Conservation (phyloP, 331 rosid species). For the Saraca asoca region DNA sequence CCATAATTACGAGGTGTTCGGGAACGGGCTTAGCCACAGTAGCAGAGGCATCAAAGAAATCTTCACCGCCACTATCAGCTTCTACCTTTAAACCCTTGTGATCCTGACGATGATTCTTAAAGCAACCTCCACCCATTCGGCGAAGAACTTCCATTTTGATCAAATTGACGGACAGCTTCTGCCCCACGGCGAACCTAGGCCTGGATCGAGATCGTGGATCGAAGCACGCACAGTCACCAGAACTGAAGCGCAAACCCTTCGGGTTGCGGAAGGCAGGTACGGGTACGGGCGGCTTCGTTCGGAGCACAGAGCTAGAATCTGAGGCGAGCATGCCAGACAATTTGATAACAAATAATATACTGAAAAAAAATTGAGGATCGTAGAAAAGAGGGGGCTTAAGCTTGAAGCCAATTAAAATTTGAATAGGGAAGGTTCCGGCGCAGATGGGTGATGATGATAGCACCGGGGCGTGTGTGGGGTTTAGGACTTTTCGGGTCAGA, state of each 20-base stretch:
- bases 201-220: slow-evolving; percentile 29
- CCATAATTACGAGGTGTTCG: slow-evolving; percentile 85
- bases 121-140: slow-evolving; percentile 40
- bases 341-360: background rate
- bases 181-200: slow-evolving; percentile 20
- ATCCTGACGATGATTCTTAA: slow-evolving; percentile 12
- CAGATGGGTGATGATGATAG: no score
- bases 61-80: slow-evolving; percentile 45
- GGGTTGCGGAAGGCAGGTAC: slow-evolving; percentile 1
- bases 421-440: slow-evolving; percentile 3
- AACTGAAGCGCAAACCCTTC: slow-evolving; percentile 5
- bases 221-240: slow-evolving; percentile 17
- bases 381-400: background rate
- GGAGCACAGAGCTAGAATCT: slow-evolving; percentile 39
- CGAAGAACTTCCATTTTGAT: slow-evolving; percentile 49
- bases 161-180: slow-evolving; percentile 31
- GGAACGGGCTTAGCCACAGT: slow-evolving; percentile 37
- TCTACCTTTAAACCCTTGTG: slow-evolving; percentile 44
- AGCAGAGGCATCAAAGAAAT: slow-evolving; percentile 36
- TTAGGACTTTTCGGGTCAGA: no score
- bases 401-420: background rate
- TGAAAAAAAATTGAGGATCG: slow-evolving; percentile 13
- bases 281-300: slow-evolving; percentile 28
- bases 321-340: slow-evolving; percentile 45
- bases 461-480: no score